These are phyloP conservation scores for Pseudohyphozyma bogoriensis DNA, from an alignment of 768 basidiomycete genomes.

Conservation along the genomic window DNA sequence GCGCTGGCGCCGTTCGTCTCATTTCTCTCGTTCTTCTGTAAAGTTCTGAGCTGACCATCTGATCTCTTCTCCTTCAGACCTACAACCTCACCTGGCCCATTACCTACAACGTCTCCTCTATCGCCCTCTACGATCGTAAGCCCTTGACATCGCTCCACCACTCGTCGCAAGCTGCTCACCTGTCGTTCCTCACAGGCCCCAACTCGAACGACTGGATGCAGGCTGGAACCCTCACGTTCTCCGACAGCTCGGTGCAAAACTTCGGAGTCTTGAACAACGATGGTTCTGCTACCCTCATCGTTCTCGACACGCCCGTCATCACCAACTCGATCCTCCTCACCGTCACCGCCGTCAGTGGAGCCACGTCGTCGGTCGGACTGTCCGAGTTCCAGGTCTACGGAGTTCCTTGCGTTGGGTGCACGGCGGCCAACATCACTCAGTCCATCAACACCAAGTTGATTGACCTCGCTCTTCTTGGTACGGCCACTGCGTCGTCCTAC, in stretches of 20 bases:
- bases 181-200: constrained; percentile 2
- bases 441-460: constrained; percentile 5
- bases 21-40: no score
- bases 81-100: constrained; percentile 7
- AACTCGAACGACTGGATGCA: constrained; percentile 24
- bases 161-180: no score
- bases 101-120: neutral
- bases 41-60: no score
- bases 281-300: constrained; percentile 19
- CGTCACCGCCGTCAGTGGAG: constrained; percentile 7
- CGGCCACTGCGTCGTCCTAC: constrained; percentile 11
- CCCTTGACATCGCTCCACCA: neutral
- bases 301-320: constrained; percentile 5
- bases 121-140: constrained; percentile 27
- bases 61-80: no score
- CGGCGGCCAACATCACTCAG: neutral
- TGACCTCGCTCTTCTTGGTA: constrained; percentile 19
- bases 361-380: constrained; percentile 12
- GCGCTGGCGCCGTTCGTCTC: neutral
- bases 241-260: neutral
- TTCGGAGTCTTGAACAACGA: constrained; percentile 10
- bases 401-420: neutral
- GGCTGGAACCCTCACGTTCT: constrained; percentile 12
- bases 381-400: constrained; percentile 13
- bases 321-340: constrained; percentile 13